phyloP scores from a whole-genome alignment of 139 green algal genomes.

The Micractinium conductrix region DNA sequence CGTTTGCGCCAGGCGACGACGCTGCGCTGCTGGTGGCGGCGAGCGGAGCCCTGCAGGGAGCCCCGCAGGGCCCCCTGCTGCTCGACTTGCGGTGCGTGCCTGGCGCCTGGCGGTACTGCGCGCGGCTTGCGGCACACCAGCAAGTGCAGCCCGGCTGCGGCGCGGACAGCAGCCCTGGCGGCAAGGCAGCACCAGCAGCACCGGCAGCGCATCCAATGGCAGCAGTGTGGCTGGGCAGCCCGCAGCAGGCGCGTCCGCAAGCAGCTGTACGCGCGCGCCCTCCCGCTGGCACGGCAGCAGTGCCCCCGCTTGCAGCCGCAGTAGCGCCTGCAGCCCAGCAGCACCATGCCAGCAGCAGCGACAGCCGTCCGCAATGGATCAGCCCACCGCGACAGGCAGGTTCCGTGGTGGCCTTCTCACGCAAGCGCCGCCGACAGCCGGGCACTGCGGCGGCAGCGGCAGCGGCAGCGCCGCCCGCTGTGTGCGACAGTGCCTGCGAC shows the following conservation, averaged over 20 bases:
- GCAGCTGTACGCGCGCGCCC: background rate
- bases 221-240: constrained; percentile 12
- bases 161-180: background rate
- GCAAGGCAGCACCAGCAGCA: background rate
- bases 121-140: background rate
- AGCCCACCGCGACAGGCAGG: background rate
- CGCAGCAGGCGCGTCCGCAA: background rate
- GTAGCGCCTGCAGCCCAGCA: too few species aligned
- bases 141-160: too few species aligned
- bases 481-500: background rate
- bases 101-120: background rate
- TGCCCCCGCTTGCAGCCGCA: background rate
- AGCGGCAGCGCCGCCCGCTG: background rate
- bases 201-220: background rate
- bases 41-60: background rate
- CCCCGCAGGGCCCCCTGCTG: background rate
- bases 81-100: background rate
- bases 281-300: background rate
- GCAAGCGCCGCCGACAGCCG: background rate
- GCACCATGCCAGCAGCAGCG: background rate
- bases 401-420: background rate
- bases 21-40: constrained; percentile 11
- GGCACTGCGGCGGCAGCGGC: background rate
- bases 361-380: too few species aligned
- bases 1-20: background rate